phyloP scores from a whole-genome alignment of 2,329 filamentous ascomycete genomes.

The Epichloe amarillans region DNA sequence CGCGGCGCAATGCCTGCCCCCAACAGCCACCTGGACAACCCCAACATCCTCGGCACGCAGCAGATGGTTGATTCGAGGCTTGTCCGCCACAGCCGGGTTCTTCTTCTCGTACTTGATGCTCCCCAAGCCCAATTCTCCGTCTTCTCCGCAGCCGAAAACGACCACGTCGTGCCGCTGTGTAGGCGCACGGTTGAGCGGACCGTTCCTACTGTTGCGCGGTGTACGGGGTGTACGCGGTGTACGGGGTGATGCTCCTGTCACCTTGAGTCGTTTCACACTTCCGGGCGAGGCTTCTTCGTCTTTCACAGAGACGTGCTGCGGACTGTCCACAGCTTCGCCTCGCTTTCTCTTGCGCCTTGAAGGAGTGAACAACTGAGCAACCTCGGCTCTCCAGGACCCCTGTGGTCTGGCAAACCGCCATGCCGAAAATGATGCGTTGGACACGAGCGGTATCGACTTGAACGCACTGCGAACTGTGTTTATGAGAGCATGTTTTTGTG shows the following conservation, averaged over 20 bases:
- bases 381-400: background rate
- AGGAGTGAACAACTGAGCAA: background rate
- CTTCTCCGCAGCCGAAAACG: constrained; percentile 8
- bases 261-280: background rate
- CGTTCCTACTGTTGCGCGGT: background rate
- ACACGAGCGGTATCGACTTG: background rate
- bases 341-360: constrained; percentile 1
- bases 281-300: background rate
- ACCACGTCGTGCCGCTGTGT: constrained; percentile 3
- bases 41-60: constrained; percentile 31
- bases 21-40: constrained; percentile 48
- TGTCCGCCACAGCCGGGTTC: constrained; percentile 1
- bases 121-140: constrained; percentile 9
- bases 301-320: background rate
- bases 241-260: background rate
- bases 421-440: background rate
- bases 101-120: background rate
- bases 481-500: background rate
- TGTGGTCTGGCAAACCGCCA: background rate
- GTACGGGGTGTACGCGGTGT: background rate
- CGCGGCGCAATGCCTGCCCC: constrained; percentile 50
- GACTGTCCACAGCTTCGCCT: background rate
- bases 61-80: constrained; percentile 33
- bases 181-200: constrained; percentile 1
- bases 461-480: background rate